Evolutionary conservation across 108 stramenopile species (phyloP).

Genomic region (Stephanodiscus triporus): DNA sequence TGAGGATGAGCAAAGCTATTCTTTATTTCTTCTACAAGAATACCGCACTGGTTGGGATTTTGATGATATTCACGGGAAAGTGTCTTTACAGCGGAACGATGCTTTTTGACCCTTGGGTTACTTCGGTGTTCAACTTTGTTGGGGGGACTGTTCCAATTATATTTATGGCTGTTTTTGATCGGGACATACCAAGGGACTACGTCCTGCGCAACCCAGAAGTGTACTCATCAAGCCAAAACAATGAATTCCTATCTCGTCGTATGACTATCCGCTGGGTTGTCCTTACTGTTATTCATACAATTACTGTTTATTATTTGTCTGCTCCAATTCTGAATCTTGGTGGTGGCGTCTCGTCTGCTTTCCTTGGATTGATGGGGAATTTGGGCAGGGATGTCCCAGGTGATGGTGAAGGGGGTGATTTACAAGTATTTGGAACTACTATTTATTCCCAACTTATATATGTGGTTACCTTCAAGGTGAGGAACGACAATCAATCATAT

Average conservation of each 20-base stretch:
- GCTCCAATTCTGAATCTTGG: slow-evolving; percentile 51
- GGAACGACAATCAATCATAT: not conserved
- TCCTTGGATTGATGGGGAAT: slow-evolving; percentile 64
- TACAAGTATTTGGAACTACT: slow-evolving; percentile 77
- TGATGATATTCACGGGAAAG: slow-evolving; percentile 72
- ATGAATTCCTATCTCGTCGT: slow-evolving; percentile 73
- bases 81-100: slow-evolving; percentile 85
- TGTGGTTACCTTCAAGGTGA: slow-evolving; percentile 71
- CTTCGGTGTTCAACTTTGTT: slow-evolving; percentile 89
- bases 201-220: slow-evolving; percentile 75
- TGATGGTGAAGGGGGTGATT: slow-evolving; percentile 80
- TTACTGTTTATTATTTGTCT: slow-evolving; percentile 72
- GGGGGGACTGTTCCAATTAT: slow-evolving; percentile 83
- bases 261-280: slow-evolving; percentile 71
- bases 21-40: slow-evolving; percentile 99
- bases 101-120: slow-evolving; percentile 82
- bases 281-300: slow-evolving; percentile 64
- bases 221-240: slow-evolving; percentile 74
- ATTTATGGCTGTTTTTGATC: slow-evolving; percentile 89
- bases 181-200: slow-evolving; percentile 87
- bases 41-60: slow-evolving; percentile 79
- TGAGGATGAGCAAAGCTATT: slow-evolving; percentile 87
- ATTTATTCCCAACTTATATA: slow-evolving; percentile 71
- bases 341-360: slow-evolving; percentile 73
- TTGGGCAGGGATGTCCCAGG: slow-evolving; percentile 56